Base-by-base conservation (phyloP, 2,329 filamentous ascomycete species). In the Rugonectria rugulosa region DNA sequence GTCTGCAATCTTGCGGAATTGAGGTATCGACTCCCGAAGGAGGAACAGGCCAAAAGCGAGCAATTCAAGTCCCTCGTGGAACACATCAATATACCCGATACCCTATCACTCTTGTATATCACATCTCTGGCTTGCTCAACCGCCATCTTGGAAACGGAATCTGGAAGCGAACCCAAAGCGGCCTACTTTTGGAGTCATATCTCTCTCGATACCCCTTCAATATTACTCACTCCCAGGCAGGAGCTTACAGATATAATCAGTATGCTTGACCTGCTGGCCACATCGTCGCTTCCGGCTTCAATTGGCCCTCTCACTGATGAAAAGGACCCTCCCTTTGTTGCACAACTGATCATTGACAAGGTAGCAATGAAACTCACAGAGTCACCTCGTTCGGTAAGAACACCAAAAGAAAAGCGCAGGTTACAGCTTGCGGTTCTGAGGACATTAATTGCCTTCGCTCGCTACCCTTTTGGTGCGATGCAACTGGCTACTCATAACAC, bases 201-300 rank as follows among this genome's bases (percentile, higher is more conserved):
- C 57, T 82, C 87, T 4, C 81, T 86, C 20, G 84, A 89, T 38
- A 87, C 89, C 60, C 81, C 89, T 9, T 73, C 90, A 11, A 77
- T 90, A 51, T 82, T 91, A 64, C 79, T 94, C 2, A 87, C 84
- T 56, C 83, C 84, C 24, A 87, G 86, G 50, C 89, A 92, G 57
- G 82, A 83, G 1, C 74, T 85, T 1, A 71, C 77, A 2, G 86
- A 91, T 44, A 87, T 90, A 48, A 74, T 84, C 2, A 77, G 81
- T 23, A 88, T 88, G 76, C 75, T 93, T 8, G 79, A 82, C 21
- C 79, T 93, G 42, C 75, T 95, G 2, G 80, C 81, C 29, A 89
- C 88, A 1, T 91, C 89, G 5, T 81, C 84, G 1, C 78, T 90
- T 1, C 74, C 81, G 1, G 75, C 79, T 2, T 88, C 85, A 1